Evolutionary conservation across 108 stramenopile genomes (phyloP), one percentile per base, ranked within the genome.

Genomic region (Aurantiochytrium sp.): DNA sequence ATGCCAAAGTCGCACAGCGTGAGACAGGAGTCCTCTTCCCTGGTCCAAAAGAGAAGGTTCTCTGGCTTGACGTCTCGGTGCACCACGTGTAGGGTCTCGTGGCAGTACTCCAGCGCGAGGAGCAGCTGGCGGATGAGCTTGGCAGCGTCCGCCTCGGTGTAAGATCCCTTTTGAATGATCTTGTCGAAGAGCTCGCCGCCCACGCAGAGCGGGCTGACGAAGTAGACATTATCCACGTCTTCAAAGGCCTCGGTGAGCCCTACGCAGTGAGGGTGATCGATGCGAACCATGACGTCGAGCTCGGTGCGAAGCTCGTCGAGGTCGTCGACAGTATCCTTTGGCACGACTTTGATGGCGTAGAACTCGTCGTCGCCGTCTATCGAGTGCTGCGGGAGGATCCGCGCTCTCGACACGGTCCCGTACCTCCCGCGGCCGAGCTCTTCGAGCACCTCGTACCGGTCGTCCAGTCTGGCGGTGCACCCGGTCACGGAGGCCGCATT

Each of bases 1-100:
- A 99, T 97, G 24, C 99, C 99, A 90, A 99, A 99, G 90, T 99
- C 99, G 31, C 97, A 97, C 87, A 99, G 94, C 90, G 98, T 98
- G 89, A 99, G 95, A 2, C 90, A 87, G 32, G 95, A 93, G 86
- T 98, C 96, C 69, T 95, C 92, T 3, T 89, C 87, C 6, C 90
- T 88, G 50, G 88, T 87, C 55, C 55, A 81, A 55, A 94, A 94
- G 3, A 96, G 87, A 34, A 96, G 90, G 89, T 96, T 96, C 91
- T 96, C 96, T 8, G 96, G 96, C 88, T 94, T 96, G 87, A 97
- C 90, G 89, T 97, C 96, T 12, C 96, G 95, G 91, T 97, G 96
- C n/a, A 94, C 95, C n/a, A 97, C 92, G 41, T 94, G 90, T 32
- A 92, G 48, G 1, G 39, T 81, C 3, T 86, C 37, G 90, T 98